These are phyloP conservation scores for Podospora sp. DNA, from an alignment of 495 filamentous ascomycete genomes.

Conservation along the genomic window DNA sequence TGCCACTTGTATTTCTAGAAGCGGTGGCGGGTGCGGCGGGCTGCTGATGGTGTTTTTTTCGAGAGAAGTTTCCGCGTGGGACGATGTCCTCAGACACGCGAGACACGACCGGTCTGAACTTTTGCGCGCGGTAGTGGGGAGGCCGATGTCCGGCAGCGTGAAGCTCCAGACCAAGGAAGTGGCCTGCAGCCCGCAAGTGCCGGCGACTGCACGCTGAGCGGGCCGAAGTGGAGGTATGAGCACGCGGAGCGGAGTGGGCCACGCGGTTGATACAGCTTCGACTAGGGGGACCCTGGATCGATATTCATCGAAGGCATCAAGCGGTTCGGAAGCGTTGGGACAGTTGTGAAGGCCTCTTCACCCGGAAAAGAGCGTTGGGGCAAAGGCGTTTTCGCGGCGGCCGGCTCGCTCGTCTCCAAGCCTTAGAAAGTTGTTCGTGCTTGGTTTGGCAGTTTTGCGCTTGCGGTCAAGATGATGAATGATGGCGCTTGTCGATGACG, in stretches of 20 bases:
- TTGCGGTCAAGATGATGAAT: neutral
- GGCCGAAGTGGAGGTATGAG: conserved; percentile 25
- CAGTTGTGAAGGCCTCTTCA: no score
- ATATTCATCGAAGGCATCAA: conserved; percentile 15
- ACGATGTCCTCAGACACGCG: conserved; percentile 14
- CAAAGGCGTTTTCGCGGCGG: neutral
- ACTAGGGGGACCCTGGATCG: conserved; percentile 35
- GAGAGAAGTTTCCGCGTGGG: conserved; percentile 6
- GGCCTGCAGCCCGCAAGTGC: conserved; percentile 20
- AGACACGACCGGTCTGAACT: conserved; percentile 24
- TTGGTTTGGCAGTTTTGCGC: neutral
- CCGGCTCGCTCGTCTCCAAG: neutral
- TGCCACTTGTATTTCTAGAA: conserved; percentile 17
- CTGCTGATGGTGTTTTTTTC: conserved; percentile 15
- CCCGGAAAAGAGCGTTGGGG: neutral
- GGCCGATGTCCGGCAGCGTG: conserved; percentile 27
- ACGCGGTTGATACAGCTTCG: conserved; percentile 18
- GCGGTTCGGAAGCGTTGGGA: neutral
- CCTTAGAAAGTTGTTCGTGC: neutral
- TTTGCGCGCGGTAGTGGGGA: conserved; percentile 36
- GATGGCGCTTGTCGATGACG: neutral
- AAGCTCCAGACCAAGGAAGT: conserved; percentile 32
- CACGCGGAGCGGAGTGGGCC: neutral
- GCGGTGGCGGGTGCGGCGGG: neutral
- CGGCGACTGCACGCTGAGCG: conserved; percentile 21